Evolutionary conservation across 2,329 filamentous ascomycete genomes (phyloP), one percentile per base, ranked within the genome.

Genomic region (Fusarium sp.): DNA sequence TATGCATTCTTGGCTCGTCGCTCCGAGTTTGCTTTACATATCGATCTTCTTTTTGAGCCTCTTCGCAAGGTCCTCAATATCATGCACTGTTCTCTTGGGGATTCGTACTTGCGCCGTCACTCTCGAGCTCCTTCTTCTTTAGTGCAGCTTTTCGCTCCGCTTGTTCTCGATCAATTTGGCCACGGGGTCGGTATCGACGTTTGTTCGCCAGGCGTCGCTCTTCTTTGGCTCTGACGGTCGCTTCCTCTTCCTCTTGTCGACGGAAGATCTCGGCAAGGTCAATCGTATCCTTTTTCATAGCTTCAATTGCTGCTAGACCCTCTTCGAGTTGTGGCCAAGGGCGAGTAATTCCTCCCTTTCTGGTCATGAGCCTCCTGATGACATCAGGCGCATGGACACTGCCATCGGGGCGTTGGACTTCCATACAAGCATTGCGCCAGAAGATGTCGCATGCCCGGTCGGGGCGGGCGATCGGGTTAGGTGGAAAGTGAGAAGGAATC

Each of bases 201-300:
- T 76, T 76, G 45, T 71, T 75, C 20, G 69, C 72, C 32, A 64
- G 52, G 12, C 71, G 69, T 25, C 62, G 59, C 48, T 70, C 63
- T 40, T 76, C 74, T 37, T 63, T 72, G 25, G 62, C 45, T 14
- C 60, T 55, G 25, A 44, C 61, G 4, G 29, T 37, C 40, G 67
- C 68, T 10, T 69, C 65, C 40, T 64, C 69, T 53, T 73, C 67
- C 24, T 64, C 48, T 4, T 64, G 61, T 53, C 56, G 67, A 24
- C 60, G 61, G 12, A 16, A 29, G 20, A 76, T 63, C 24, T 53
- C 56, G n/a, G 42, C 25, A 4, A 64, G 14, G 37, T 76, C 67
- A 32, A 76, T 47, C 3, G 34, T 63, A 1, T 69, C 69, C 22
- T 61, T 71, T 24, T 65, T 42, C 71, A 77, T 73, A 13, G 32